phyloP scores from a whole-genome alignment of 208 protist species.

The Trypanosoma brucei region DNA sequence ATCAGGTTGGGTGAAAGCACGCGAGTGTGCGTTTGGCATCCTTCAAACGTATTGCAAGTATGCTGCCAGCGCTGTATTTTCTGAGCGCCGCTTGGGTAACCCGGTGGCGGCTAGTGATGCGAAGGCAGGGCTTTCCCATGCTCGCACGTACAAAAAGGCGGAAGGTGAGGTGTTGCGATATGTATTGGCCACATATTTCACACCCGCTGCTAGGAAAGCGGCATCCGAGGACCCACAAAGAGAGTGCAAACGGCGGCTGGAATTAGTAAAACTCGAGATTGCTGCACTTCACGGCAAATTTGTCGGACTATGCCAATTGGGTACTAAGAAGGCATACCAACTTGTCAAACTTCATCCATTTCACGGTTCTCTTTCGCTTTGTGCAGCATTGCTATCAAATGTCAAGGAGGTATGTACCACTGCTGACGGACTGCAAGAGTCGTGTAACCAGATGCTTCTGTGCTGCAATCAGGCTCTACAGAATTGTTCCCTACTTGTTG shows the following conservation, averaged over 20 bases:
- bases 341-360: slow-evolving; percentile 58
- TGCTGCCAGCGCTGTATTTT: slow-evolving; percentile 30
- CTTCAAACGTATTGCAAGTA: slow-evolving; percentile 40
- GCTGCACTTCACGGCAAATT: slow-evolving; percentile 22
- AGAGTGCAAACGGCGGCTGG: slow-evolving; percentile 24
- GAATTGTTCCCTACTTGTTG: slow-evolving; percentile 28
- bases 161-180: slow-evolving; percentile 67
- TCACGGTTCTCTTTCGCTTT: slow-evolving; percentile 69
- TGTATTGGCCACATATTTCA: slow-evolving; percentile 27
- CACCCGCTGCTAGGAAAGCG: slow-evolving; percentile 15
- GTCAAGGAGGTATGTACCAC: slow-evolving; percentile 17
- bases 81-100: slow-evolving; percentile 6
- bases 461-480: slow-evolving; percentile 48
- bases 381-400: slow-evolving; percentile 39
- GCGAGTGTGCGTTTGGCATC: slow-evolving; percentile 37
- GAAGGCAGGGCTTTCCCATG: slow-evolving; percentile 27
- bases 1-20: slow-evolving; percentile 71
- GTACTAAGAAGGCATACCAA: slow-evolving; percentile 32
- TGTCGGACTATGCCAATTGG: slow-evolving; percentile 23
- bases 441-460: slow-evolving; percentile 36
- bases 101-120: slow-evolving; percentile 5
- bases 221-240: slow-evolving; percentile 10
- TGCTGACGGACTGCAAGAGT: slow-evolving; percentile 7
- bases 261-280: slow-evolving; percentile 20
- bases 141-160: slow-evolving; percentile 57